These are phyloP conservation scores for Phaeosphaeriaceae sp. DNA, from an alignment of 2,329 filamentous ascomycete species.

Conservation along the genomic window DNA sequence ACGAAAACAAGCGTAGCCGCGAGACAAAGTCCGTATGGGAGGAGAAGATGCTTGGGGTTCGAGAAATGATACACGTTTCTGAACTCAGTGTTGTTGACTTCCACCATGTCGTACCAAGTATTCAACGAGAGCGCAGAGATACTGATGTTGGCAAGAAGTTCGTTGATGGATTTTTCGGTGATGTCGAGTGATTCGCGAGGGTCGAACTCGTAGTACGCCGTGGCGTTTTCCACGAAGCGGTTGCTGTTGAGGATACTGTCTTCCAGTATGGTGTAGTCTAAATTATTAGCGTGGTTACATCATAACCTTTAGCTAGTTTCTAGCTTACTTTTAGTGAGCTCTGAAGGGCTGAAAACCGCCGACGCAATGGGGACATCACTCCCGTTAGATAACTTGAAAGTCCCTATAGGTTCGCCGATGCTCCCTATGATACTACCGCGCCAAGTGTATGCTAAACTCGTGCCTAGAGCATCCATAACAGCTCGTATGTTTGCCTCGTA, in stretches of 20 bases:
- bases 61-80: constrained; percentile 13
- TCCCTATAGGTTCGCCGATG: too few relatives aligned
- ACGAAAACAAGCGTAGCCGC: not conserved
- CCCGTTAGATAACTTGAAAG: too few relatives aligned
- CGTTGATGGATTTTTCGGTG: constrained; percentile 13
- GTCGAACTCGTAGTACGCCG: not conserved
- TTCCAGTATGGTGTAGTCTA: not conserved
- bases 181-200: constrained; percentile 5
- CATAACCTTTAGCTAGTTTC: too few relatives aligned
- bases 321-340: too few relatives aligned
- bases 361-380: too few relatives aligned
- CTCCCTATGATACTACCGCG: too few relatives aligned
- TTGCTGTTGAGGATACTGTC: not conserved
- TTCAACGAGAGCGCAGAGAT: constrained; percentile 14
- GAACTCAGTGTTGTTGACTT: constrained; percentile 8
- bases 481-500: too few relatives aligned
- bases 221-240: not conserved
- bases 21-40: constrained; percentile 16
- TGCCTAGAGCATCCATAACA: too few relatives aligned
- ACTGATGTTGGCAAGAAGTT: constrained; percentile 10
- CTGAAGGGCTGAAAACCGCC: too few relatives aligned
- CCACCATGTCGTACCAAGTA: not conserved
- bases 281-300: too few relatives aligned
- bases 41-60: constrained; percentile 1
- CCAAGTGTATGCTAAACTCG: too few relatives aligned